Conservation (phyloP, 192 early-diverging fungal species). For the Pilaira anomala region DNA sequence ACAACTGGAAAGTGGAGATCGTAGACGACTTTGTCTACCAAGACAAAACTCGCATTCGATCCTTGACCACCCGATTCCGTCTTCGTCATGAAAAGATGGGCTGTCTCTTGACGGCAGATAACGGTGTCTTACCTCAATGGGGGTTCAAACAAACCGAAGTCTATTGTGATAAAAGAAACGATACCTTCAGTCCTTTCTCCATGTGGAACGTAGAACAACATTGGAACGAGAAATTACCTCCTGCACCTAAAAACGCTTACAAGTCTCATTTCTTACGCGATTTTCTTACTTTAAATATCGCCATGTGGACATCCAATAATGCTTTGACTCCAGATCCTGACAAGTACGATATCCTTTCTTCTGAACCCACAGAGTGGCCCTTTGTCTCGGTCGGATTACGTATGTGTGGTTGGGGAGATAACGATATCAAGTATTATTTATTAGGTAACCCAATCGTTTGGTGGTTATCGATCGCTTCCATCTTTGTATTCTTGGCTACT, state of each 20-base stretch:
- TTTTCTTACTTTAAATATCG: slow-evolving; percentile 87
- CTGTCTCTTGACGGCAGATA: slow-evolving; percentile 75
- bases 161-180: slow-evolving; percentile 71
- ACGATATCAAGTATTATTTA: slow-evolving; percentile 83
- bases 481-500: slow-evolving; percentile 37
- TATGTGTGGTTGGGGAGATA: slow-evolving; percentile 92
- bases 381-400: slow-evolving; percentile 80
- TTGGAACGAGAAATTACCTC: slow-evolving; percentile 65
- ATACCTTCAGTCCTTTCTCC: slow-evolving; percentile 56
- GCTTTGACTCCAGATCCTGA: slow-evolving; percentile 90
- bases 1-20: slow-evolving; percentile 88
- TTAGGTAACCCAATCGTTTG: slow-evolving; percentile 93
- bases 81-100: slow-evolving; percentile 68
- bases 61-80: slow-evolving; percentile 81
- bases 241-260: slow-evolving; percentile 63
- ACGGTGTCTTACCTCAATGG: slow-evolving; percentile 87
- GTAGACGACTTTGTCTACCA: slow-evolving; percentile 62
- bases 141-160: slow-evolving; percentile 94
- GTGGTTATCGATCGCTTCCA: slow-evolving; percentile 67
- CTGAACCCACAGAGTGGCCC: slow-evolving; percentile 90
- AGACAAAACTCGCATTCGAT: slow-evolving; percentile 52
- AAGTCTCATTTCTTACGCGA: slow-evolving; percentile 77
- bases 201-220: slow-evolving; percentile 95
- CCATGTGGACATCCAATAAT: slow-evolving; percentile 97
- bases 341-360: slow-evolving; percentile 83